Percentiles rank a stretch among this genome's conserved stretches.
These are phyloP conservation scores for Adansonia digitata DNA, from an alignment of 345 rosid species.

Conservation along the genomic window DNA sequence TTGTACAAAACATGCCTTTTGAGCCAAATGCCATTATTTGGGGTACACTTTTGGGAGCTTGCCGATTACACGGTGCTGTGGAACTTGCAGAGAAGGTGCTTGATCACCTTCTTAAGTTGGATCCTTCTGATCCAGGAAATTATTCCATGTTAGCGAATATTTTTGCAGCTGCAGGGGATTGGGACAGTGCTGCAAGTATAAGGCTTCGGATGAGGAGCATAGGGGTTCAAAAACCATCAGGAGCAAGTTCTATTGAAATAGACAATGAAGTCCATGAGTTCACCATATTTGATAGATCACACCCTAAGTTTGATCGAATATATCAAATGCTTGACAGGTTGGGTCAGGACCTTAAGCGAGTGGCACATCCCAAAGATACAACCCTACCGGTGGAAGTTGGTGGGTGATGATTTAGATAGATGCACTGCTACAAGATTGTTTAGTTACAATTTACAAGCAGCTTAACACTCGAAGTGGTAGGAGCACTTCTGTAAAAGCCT, in stretches of 20 bases:
- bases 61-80: constrained; percentile 54
- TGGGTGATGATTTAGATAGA: constrained; percentile 23
- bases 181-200: constrained; percentile 60
- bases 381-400: constrained; percentile 19
- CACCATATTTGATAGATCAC: constrained; percentile 58
- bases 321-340: constrained; percentile 51
- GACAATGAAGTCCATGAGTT: constrained; percentile 59
- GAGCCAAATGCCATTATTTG: constrained; percentile 76
- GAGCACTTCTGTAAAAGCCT: background rate
- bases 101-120: constrained; percentile 37
- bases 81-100: constrained; percentile 53
- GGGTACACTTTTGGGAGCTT: constrained; percentile 80
- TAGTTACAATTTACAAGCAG: constrained; percentile 3
- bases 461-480: background rate
- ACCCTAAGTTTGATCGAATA: constrained; percentile 51
- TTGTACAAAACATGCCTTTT: constrained; percentile 64
- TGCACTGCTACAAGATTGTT: background rate
- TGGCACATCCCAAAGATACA: constrained; percentile 10
- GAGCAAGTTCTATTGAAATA: constrained; percentile 66
- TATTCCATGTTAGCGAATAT: constrained; percentile 62
- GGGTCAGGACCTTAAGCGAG: constrained; percentile 33
- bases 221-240: constrained; percentile 55
- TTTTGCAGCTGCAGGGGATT: constrained; percentile 57
- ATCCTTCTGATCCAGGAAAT: constrained; percentile 53
- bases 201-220: constrained; percentile 58